Conservation (phyloP, 2,329 filamentous ascomycete genomes). For the Exophiala calicioides region DNA sequence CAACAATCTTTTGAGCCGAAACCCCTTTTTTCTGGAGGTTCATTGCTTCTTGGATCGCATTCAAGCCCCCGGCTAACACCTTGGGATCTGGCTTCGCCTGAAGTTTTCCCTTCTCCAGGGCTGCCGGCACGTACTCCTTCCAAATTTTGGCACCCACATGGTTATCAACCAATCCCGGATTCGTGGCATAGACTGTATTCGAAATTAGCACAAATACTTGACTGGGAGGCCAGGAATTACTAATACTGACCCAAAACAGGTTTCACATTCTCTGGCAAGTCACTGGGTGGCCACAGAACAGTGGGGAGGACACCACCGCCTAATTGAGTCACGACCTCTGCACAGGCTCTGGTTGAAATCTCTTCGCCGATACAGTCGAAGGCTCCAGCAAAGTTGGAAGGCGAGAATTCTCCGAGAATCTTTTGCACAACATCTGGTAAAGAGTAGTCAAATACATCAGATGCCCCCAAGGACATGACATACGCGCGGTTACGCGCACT, state of each 20-base stretch:
- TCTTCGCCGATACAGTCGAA: conserved; percentile 15
- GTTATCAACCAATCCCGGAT: conserved; percentile 11
- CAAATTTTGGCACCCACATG: conserved; percentile 36
- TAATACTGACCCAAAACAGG: conserved; percentile 8
- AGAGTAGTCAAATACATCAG: conserved; percentile 47
- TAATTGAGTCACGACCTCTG: conserved; percentile 11
- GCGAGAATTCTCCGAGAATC: conserved; percentile 14
- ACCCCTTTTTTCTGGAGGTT: conserved; percentile 42
- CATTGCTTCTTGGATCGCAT: conserved; percentile 39
- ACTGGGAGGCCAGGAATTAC: not conserved
- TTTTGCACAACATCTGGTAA: conserved; percentile 12
- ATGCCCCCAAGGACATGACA: conserved; percentile 34
- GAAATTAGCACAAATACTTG: not conserved
- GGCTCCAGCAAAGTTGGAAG: conserved; percentile 4
- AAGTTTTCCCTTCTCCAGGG: conserved; percentile 34
- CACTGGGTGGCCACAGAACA: conserved; percentile 11
- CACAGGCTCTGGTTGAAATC: conserved; percentile 3
- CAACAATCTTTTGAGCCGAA: conserved; percentile 43
- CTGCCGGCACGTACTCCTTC: conserved; percentile 35
- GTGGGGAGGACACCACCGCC: conserved; percentile 18
- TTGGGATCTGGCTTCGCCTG: conserved; percentile 37
- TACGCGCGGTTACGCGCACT: conserved; percentile 33
- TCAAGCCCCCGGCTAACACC: conserved; percentile 41
- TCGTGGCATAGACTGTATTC: conserved; percentile 6
- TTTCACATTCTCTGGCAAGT: conserved; percentile 11